Evolutionary conservation across 2,329 filamentous ascomycete genomes (phyloP), one percentile per base, ranked within the genome.

Genomic region (Macroventuria anomochaeta): DNA sequence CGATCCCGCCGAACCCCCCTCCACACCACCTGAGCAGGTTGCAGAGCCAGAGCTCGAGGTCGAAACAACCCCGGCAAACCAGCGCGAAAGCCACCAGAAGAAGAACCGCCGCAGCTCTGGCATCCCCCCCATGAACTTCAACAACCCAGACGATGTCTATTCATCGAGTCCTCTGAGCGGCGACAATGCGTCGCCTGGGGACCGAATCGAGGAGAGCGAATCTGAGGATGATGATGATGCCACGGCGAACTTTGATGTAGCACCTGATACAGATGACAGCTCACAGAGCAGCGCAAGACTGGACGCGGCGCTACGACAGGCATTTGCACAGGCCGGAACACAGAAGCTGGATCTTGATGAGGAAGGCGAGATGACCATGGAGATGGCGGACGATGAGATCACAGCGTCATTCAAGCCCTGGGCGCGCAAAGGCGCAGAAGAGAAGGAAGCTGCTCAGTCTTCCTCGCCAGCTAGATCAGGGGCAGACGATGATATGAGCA

Each of bases 111-210:
- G 88, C 58, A 89, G 85, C 73, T 91, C 89, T 5, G 87, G 81
- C 1, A 84, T 86, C n/a, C 81, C 85, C 6, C 80, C 84, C 0
- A 81, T 85, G 71, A 83, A 86, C 64, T 86, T 88, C 66, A 84
- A 87, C 64, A 83, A 88, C 56, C 81, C 82, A 0, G 86, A 88
- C 15, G 78, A 80, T 44, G 84, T 89, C 43, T 82, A 88, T 51
- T 91, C 90, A 12, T 95, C 91, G 0, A 95, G 89, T 53, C 85
- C 92, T 7, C 88, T 90, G 67, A 93, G 91, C 60, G 83, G 80
- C 38, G 83, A 81, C 75, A 69, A 79, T 62, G 41, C 75, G 63
- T 61, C 73, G 7, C 62, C 64, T 5, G 61, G 53, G 17, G 76
- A 73, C 11, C 77, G 75, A 47, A 79, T 81, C 50, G 81, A 80